Evolutionary conservation across 768 basidiomycete genomes (phyloP), one percentile per base, ranked within the genome.

Genomic region (Xerocomus brunneocitrinus): DNA sequence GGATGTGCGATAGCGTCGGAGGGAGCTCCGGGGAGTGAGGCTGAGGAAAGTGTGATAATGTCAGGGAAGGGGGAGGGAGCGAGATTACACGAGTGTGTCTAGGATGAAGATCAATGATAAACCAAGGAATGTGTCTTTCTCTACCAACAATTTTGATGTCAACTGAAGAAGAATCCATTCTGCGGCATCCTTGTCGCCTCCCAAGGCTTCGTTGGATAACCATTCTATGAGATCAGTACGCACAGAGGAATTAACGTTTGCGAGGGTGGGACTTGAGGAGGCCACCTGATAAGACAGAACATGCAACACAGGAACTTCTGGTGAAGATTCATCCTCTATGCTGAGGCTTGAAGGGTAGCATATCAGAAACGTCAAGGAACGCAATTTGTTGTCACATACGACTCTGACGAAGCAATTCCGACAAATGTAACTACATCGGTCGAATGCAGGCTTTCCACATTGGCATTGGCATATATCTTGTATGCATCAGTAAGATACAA

Each of bases 181-280:
- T 24, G 89, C 88, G 2, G 84, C 83, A 22, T 80, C 73, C 30
- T 60, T 66, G 62, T 93, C 90, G 4, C 87, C 85, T 0, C 76
- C 85, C 4, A 92, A 74, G 10, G 76, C 81, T 62, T 87, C 82
- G 24, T 76, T 68, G 1, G 89, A 86, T 46, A 93, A 79, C 91
- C 91, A 93, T 0, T 71, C 56, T 36, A 91, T 74, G 16, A 93
- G 72, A 42, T 84, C 78, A 8, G 75, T 62, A 35, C 85, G 75
- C 14, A 81, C 53, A 13, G 57, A 49, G 35, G 51, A 19, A 47
- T 54, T 44, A 48, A 59, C 19, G 52, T 48, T 41, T 57, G 49
- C 24, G 54, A 54, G 44, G 19, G 22, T 30, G 24, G 32, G 24
- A 9, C 5, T 47, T 19, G 47, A n/a, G 13, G 61, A 28, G 4